Evolutionary conservation across 768 basidiomycete genomes (phyloP), one percentile per base, ranked within the genome.

Genomic region (Suillus hirtellus): DNA sequence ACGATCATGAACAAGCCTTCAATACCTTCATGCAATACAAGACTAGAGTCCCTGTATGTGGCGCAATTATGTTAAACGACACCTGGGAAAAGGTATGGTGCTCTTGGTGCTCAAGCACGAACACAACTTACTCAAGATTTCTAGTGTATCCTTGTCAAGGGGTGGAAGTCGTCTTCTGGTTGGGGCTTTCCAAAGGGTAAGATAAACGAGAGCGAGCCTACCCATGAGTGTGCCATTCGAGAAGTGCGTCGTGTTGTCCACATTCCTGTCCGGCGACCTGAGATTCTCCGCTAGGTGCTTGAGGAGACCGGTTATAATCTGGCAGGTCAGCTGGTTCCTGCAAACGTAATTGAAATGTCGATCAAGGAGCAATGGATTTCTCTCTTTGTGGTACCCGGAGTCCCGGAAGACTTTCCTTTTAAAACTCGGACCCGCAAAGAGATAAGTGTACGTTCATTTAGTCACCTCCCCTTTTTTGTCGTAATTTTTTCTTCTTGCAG

Each of bases 161-260:
- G 97, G 8, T 99, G 94, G 94, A 98, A 97, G 76, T 87, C 93
- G 42, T 92, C 90, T 21, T 92, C 97, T 2, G 93, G 95, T 8
- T 99, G 97, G 97, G 91, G 94, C n/a, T 99, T 99, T 76, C 97
- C 97, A 8, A 93, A 96, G 73, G 97, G 97, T n/a, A 99, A 99
- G 79, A 99, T 99, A 75, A 99, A 99, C 70, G 89, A 96, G 73
- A 86, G 91, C 64, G 97, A 99, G 73, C 86, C 89, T 9, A 85
- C 89, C 62, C 83, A 84, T 56, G 84, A 82, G 61, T 99, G 97
- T 76, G 97, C 96, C 2, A 83, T 92, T 60, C 88, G 97, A 75
- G 97, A 99, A 80, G 96, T 96, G 65, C 61, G 86, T 63, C 60
- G 60, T 27, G 27, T 42, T 47, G 35, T 44, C n/a, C 55, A 24